Base-by-base conservation (phyloP, 2,329 filamentous ascomycete species). In the Curvularia verruculosa region DNA sequence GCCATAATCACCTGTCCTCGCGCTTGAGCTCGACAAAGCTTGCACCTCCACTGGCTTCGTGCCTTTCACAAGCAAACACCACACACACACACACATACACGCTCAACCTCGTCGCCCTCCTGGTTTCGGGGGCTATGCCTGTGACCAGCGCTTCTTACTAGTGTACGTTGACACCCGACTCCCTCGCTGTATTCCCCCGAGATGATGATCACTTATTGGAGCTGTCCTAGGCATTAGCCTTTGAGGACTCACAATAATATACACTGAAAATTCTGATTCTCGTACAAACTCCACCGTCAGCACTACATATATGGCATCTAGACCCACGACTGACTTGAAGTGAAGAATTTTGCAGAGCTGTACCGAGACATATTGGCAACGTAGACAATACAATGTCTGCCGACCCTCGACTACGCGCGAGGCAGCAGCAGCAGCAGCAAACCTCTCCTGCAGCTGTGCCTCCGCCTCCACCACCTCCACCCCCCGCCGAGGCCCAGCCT, bases 141-240 rank as follows among this genome's bases (percentile, higher is more conserved):
- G 36, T 45, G 37, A 24, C 43, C 37, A 31, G 12, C 18, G 18
- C 21, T 34, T 3, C 29, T 43, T 15, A 10, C 23, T 36, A 52
- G 44, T 54, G 66, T 69, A 67, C 46, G 66, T 66, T 6, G 31
- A 36, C 31, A 36, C 31, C 15, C 18, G 37, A 29, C 39, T 7
- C 44, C 49, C 37, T n/a, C n/a, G n/a, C 49, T 51, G 55, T 45
- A 57, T 45, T 43, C 48, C 44, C 37, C n/a, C 29, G 63, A 70
- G 57, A 79, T 85, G 85, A 87, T 87, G 85, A 87, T 74, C 70
- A 68, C 69, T 72, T 89, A 90, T 90, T 91, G 88, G 88, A 91
- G 88, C 88, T 90, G 87, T 91, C 88, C 87, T 84, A 84, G 67
- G 64, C 65, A 57, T 46, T 81, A 75, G 75, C 73, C 75, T 69